These are phyloP conservation scores for Cyphellophora europaea DNA, from an alignment of 2,329 filamentous ascomycete genomes.

Conservation along the genomic window DNA sequence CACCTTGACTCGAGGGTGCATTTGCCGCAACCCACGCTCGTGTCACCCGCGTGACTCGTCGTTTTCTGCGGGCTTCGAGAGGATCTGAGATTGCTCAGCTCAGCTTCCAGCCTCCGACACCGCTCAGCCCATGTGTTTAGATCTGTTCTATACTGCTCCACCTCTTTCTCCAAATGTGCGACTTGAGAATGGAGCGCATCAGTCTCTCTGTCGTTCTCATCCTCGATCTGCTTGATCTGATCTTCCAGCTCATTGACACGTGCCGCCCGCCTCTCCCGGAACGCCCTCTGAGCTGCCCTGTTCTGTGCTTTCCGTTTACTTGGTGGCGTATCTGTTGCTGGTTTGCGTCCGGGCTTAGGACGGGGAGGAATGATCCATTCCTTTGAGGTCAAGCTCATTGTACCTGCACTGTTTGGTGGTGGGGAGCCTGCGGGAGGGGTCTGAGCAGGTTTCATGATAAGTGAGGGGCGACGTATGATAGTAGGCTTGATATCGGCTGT, in stretches of 20 bases:
- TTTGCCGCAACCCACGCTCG: conserved; percentile 52
- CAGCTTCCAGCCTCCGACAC: conserved; percentile 54
- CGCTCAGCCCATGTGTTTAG: conserved; percentile 38
- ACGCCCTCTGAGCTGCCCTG: conserved; percentile 79
- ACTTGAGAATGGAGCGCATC: conserved; percentile 47
- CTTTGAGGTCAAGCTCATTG: conserved; percentile 59
- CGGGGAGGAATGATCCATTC: conserved; percentile 80
- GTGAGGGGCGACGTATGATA: conserved; percentile 13
- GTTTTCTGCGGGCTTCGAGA: conserved; percentile 23
- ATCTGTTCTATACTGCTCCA: conserved; percentile 54
- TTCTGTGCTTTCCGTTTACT: conserved; percentile 95
- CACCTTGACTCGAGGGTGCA: conserved; percentile 56
- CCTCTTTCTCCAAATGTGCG: conserved; percentile 50
- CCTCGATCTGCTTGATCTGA: conserved; percentile 38
- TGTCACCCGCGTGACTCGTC: conserved; percentile 22
- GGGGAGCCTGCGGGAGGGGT: conserved; percentile 20
- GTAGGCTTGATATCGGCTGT: conserved; percentile 9
- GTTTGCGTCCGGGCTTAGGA: conserved; percentile 86
- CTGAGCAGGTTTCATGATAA: conserved; percentile 16
- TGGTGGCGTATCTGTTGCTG: conserved; percentile 81
- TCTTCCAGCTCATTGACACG: conserved; percentile 63
- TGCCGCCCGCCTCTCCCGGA: conserved; percentile 76
- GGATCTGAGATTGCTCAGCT: conserved; percentile 37
- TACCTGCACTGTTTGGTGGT: conserved; percentile 26
- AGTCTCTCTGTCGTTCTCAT: conserved; percentile 34